Evolutionary conservation across 192 early-diverging fungal genomes (phyloP).

Genomic region (Borealophlyctis nickersoniae): DNA sequence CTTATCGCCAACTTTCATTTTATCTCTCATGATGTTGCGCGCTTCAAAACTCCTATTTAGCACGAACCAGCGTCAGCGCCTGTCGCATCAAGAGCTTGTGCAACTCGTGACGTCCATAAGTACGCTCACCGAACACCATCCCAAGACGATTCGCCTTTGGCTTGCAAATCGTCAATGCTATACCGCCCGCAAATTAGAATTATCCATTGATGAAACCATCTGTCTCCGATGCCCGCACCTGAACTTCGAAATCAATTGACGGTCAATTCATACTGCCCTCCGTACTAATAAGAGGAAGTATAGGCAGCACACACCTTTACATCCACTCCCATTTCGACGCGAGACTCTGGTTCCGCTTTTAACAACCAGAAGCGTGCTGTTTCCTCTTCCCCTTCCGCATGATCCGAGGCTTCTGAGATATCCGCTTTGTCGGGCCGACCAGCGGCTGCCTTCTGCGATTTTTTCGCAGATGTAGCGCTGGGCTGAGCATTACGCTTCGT

Average conservation of each 20-base stretch:
- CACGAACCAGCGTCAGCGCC: too few relatives aligned
- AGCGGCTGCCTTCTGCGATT: background rate
- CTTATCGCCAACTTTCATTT: slow-evolving; percentile 70
- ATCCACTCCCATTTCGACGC: slow-evolving; percentile 62
- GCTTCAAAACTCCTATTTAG: slow-evolving; percentile 80
- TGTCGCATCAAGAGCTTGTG: too few relatives aligned
- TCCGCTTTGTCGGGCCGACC: background rate
- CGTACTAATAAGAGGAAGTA: too few relatives aligned
- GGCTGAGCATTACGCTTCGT: background rate
- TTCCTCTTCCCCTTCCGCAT: background rate
- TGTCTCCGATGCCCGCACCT: background rate
- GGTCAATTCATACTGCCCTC: too few relatives aligned
- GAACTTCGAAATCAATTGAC: too few relatives aligned
- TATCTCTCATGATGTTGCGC: slow-evolving; percentile 72
- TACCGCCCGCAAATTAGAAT: slow-evolving; percentile 39
- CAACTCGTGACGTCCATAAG: too few relatives aligned
- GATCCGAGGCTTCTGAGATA: background rate
- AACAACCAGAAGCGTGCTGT: slow-evolving; percentile 63
- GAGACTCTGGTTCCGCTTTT: slow-evolving; percentile 75
- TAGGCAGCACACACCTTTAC: slow-evolving; percentile 46
- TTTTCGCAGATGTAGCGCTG: background rate
- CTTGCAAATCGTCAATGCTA: slow-evolving; percentile 66
- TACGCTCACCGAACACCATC: slow-evolving; percentile 84
- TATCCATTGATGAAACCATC: too few relatives aligned
- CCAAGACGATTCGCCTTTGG: slow-evolving; percentile 57